Percentiles rank a stretch among this genome's conserved stretches.
Evolutionary conservation across 2,329 filamentous ascomycete genomes (phyloP).

Genomic region (Fusarium proliferatum): DNA sequence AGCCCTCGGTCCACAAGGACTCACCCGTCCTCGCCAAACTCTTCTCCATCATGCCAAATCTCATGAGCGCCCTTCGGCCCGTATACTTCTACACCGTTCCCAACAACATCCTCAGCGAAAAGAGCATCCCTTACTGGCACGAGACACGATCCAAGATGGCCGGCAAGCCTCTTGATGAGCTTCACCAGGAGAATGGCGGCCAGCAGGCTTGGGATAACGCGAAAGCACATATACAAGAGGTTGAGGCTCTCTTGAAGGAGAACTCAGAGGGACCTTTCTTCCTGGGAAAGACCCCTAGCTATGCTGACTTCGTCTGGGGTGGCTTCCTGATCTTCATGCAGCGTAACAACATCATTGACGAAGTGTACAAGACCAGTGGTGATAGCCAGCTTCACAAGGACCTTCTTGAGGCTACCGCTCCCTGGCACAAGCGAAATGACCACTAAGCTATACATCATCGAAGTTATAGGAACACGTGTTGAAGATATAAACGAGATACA

Average conservation of each 20-base stretch:
- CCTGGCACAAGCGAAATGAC: slow-evolving; percentile 55
- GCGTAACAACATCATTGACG: slow-evolving; percentile 49
- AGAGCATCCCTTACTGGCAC: slow-evolving; percentile 66
- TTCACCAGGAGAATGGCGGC: slow-evolving; percentile 59
- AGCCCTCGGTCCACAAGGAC: slow-evolving; percentile 68
- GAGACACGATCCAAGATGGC: slow-evolving; percentile 59
- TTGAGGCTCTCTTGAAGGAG: slow-evolving; percentile 63
- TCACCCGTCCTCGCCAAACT: slow-evolving; percentile 61
- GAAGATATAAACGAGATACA: not conserved
- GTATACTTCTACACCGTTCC: slow-evolving; percentile 63
- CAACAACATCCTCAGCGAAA: slow-evolving; percentile 60
- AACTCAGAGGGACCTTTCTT: slow-evolving; percentile 70
- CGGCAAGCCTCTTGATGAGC: slow-evolving; percentile 65
- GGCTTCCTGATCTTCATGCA: slow-evolving; percentile 58
- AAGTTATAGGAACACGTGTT: not conserved
- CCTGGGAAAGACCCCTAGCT: slow-evolving; percentile 64
- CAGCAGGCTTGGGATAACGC: slow-evolving; percentile 62
- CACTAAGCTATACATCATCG: slow-evolving; percentile 40
- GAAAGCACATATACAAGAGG: slow-evolving; percentile 48
- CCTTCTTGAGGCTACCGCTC: slow-evolving; percentile 54
- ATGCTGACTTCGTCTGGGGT: slow-evolving; percentile 69
- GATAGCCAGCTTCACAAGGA: slow-evolving; percentile 53
- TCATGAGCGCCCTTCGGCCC: slow-evolving; percentile 50
- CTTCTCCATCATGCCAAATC: slow-evolving; percentile 50
- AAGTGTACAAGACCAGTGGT: slow-evolving; percentile 52